Evolutionary conservation across 306 rosid genomes (phyloP).

Genomic region (Fragaria vesca): DNA sequence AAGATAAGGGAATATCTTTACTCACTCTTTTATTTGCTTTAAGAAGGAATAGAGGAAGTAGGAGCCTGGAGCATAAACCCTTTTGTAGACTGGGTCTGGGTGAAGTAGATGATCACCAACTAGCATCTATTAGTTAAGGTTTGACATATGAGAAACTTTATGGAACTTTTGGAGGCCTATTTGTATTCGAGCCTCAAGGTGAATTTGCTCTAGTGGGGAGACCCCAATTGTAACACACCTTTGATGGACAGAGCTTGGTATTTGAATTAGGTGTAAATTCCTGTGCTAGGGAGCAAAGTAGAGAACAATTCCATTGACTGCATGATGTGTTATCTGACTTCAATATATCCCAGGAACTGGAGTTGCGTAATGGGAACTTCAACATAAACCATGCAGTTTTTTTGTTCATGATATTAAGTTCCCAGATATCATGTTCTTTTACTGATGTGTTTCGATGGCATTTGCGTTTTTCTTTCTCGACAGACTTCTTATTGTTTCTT

Average conservation of each 20-base stretch:
- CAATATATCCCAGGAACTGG: neutral
- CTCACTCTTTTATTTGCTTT: constrained; percentile 81
- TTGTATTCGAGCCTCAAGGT: neutral
- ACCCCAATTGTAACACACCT: neutral
- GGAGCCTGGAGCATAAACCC: neutral
- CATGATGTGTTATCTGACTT: neutral
- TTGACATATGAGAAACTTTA: neutral
- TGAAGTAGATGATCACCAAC: neutral
- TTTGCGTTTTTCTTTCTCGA: neutral
- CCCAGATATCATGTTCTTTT: neutral
- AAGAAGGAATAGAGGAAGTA: constrained; percentile 3
- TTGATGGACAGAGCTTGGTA: neutral
- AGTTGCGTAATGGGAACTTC: neutral
- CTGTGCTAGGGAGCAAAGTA: neutral
- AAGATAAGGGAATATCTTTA: constrained; percentile 77
- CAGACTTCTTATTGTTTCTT: neutral
- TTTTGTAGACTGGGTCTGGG: neutral
- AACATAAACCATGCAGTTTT: neutral
- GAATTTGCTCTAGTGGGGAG: neutral
- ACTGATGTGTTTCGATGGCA: too few species aligned
- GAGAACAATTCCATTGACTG: neutral
- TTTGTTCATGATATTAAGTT: neutral
- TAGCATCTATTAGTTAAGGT: neutral
- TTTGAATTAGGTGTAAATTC: neutral
- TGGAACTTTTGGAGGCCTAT: neutral